Evolutionary conservation across 2,329 filamentous ascomycete genomes (phyloP), one percentile per base, ranked within the genome.

Genomic region (Colletotrichum brevisporum): DNA sequence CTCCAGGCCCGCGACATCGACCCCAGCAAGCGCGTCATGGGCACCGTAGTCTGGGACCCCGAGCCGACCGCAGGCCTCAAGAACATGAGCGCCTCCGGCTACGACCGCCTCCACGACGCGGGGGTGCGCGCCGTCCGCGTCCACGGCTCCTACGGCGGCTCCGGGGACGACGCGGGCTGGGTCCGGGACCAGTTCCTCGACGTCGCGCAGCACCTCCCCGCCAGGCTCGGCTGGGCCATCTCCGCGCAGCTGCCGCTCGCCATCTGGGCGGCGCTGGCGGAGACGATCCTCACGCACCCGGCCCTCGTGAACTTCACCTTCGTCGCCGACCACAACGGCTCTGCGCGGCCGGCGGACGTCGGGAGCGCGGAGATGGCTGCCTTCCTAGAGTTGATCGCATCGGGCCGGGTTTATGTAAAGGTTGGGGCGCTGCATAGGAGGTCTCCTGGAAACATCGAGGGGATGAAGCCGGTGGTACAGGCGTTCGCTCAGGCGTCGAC

Each of bases 111-210:
- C 15, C 60, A 63, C 26, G 60, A 36, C 8, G 51, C 60, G 15
- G 60, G 60, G 6, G 51, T 63, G 9, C 52, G 60, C 15, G 45
- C 60, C 5, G 27, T 63, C 12, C 60, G 51, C 24, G 45, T 63
- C 4, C 60, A 63, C 39, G 60, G 60, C n/a, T 63, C 51, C 36
- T 63, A 63, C 41, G 60, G 60, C 10, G 51, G 60, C 10, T 55
- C 27, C 9, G 60, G 60, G 15, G 51, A 39, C n/a, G 24, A 55
- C 43, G 24, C 24, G 18, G 51, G 47, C 26, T 63, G 60, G 60
- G 60, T 63, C 13, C 41, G 27, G 6, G 36, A 36, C 16, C 51
- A 63, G 60, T 41, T 63, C n/a, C 26, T 47, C 21, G 26, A 48
- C 9, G 60, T 54, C 12, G 60, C 60, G 10, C n/a, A 12, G 18